Evolutionary conservation across 192 early-diverging fungal genomes (phyloP), one percentile per base, ranked within the genome.

Genomic region (Helicostylum pulchrum): DNA sequence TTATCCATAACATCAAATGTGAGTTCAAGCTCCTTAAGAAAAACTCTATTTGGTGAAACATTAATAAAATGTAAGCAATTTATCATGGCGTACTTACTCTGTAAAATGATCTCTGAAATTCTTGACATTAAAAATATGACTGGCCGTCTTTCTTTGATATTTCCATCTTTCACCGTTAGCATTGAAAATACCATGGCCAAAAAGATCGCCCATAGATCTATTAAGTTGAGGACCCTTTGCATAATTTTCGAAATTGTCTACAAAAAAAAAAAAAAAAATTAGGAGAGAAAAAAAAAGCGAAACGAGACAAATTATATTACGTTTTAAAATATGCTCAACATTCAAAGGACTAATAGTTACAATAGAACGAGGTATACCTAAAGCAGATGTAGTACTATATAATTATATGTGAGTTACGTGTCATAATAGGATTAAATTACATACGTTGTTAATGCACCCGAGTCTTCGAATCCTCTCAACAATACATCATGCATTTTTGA

Each of bases 121-220:
- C 45, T 68, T 74, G 45, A 74, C 64, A 53, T 74, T 74, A 46
- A 74, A 74, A 14, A 74, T 74, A 7, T 66, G 55, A 34, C 63
- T 60, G 7, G 73, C 73, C 8, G 75, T 66, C 65, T 91, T 88
- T 32, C 88, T 72, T 42, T 88, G 85, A 32, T 62, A 66, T 51
- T 72, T 72, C 70, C 70, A 72, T 55, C 49, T 36, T 31, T 74
- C 70, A 21, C 89, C 89, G 68, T 91, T 86, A 1, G 81, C 65
- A 72, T 83, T 87, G 60, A 90, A 90, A 70, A 90, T 90, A 7
- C 88, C 88, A 51, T 82, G 75, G 2, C 88, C 88, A 4, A 90
- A 69, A 39, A 88, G 63, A 17, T 81, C 78, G n/a, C 75, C 64
- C 17, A 77, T 74, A 43, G 70, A 68, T 19, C 49, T 70, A 19